phyloP scores from a whole-genome alignment of 2,329 filamentous ascomycete species.

The Ophiostoma himal-ulmi region DNA sequence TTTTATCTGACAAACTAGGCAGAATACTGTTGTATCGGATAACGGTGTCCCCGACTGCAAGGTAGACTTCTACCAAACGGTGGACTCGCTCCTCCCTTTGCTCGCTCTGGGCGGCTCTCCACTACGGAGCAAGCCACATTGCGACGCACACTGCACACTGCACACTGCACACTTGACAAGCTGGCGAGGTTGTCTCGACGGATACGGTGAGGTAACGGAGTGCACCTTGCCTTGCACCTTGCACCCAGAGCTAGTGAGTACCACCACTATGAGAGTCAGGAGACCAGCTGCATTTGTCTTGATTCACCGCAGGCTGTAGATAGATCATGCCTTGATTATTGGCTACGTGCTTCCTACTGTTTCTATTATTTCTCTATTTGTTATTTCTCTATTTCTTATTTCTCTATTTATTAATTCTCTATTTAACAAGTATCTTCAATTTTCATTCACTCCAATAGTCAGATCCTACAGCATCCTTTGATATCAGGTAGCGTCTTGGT shows the following conservation, averaged over 20 bases:
- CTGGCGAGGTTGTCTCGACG: background rate
- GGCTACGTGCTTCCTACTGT: background rate
- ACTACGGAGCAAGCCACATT: conserved; percentile 9
- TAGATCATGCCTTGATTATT: background rate
- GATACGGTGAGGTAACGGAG: conserved; percentile 1
- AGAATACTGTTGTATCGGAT: background rate
- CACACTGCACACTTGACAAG: background rate
- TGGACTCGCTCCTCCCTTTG: background rate
- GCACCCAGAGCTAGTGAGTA: too few relatives aligned
- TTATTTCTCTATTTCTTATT: background rate
- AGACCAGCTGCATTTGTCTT: background rate
- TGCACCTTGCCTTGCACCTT: background rate
- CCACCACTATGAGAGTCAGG: background rate
- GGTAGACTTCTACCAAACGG: background rate
- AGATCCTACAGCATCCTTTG: background rate
- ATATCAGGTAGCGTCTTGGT: background rate
- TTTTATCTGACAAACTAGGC: too few relatives aligned
- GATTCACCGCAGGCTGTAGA: background rate
- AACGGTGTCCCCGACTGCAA: background rate
- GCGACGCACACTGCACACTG: background rate
- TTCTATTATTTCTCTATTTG: background rate
- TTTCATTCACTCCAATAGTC: background rate
- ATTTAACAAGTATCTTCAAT: background rate
- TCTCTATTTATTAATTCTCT: background rate
- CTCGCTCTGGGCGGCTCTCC: background rate